phyloP scores from a whole-genome alignment of 106 monocot species.

The Gastrodia elata region DNA sequence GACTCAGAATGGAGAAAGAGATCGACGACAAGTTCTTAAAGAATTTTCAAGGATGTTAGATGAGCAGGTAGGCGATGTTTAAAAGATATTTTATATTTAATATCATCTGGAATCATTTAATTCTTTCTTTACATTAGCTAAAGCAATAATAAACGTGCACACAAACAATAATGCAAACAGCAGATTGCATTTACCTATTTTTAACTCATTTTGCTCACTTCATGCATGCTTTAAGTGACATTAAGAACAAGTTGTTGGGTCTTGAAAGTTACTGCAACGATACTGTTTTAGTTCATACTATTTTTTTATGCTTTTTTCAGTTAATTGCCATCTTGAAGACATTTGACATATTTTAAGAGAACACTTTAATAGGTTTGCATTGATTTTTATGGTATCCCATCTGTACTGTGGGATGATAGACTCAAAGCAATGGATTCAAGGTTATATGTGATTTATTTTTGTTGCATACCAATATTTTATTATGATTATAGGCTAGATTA shows the following conservation, averaged over 20 bases:
- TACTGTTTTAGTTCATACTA: background rate
- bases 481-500: background rate
- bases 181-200: background rate
- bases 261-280: background rate
- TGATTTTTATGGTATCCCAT: background rate
- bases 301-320: background rate
- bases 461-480: background rate
- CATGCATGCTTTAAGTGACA: background rate
- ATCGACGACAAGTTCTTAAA: constrained; percentile 65
- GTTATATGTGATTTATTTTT: background rate
- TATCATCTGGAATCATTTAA: background rate
- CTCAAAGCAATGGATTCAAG: background rate
- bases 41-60: constrained; percentile 95
- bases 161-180: background rate
- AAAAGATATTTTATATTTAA: background rate
- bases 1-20: constrained; percentile 33
- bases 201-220: background rate
- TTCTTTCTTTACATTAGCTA: background rate
- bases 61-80: constrained; percentile 51
- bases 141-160: background rate
- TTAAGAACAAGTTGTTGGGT: background rate
- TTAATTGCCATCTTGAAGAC: background rate
- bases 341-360: too few relatives aligned
- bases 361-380: background rate
- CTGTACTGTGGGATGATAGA: background rate